Evolutionary conservation across 495 filamentous ascomycete species (phyloP), one percentile per base, ranked within the genome.

Genomic region (Penicillium soppii): DNA sequence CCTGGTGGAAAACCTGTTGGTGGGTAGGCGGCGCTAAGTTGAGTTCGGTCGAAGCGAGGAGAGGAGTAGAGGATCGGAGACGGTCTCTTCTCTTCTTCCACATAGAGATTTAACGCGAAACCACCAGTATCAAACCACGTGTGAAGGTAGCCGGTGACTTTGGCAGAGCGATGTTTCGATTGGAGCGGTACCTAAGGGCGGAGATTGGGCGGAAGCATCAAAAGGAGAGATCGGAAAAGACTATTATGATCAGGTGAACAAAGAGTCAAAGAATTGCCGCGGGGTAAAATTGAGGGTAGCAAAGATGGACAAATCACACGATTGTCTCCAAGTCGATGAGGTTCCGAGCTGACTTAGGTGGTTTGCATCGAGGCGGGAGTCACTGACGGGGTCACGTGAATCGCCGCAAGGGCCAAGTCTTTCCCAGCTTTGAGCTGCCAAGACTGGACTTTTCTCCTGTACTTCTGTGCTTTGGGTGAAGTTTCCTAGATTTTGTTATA

Each of bases 1-100:
- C 54, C 56, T 69, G 62, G 45, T 41, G 54, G 43, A 49, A 50
- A 35, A 59, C 60, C 46, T 56, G 53, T 54, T 57, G 55, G 62
- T 50, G 49, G 57, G 57, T 25, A 52, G 47, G 54, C 23, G 51
- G 53, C 43, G 54, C 50, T 42, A 57, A 48, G 57, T 50, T 58
- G 30, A 56, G 53, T 17, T 57, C 47, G 45, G 63, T 61, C 52
- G 56, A 59, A 55, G 55, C 39, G 33, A 67, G 59, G 58, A 58
- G 61, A 67, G 69, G 61, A 67, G 66, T 69, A 53, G 61, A 65
- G 66, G 61, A 69, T 69, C 58, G 71, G 49, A 64, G 66, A 62
- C 72, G 74, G 65, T 75, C 72, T 75, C 72, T 72, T 68, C 72
- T 74, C 73, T 71, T 77, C 69, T 74, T 75, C 69, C 67, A 75